These are phyloP conservation scores for Physaria fendleri DNA, from an alignment of 345 rosid genomes.

Conservation along the genomic window DNA sequence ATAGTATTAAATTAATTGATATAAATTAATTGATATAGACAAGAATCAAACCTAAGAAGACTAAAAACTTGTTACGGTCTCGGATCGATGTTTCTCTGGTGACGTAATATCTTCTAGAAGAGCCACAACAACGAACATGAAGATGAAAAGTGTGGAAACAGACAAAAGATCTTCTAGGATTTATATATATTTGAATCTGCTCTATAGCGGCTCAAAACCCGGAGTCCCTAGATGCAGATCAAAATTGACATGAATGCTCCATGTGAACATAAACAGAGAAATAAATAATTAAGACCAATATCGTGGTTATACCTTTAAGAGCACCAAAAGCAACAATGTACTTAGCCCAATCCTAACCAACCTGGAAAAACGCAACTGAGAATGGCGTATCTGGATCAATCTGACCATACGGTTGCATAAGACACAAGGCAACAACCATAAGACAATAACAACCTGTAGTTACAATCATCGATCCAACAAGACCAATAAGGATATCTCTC, in stretches of 20 bases:
- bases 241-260: too few relatives aligned
- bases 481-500: slow-evolving; percentile 75
- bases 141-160: slow-evolving; percentile 69
- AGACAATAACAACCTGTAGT: slow-evolving; percentile 50
- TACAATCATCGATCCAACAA: slow-evolving; percentile 67
- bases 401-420: slow-evolving; percentile 47
- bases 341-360: slow-evolving; percentile 79
- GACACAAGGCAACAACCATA: slow-evolving; percentile 46
- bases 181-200: too few relatives aligned
- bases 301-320: slow-evolving; percentile 48
- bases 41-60: slow-evolving; percentile 39
- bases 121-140: slow-evolving; percentile 70
- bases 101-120: slow-evolving; percentile 74
- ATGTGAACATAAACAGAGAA: neutral
- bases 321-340: slow-evolving; percentile 75
- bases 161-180: slow-evolving; percentile 60
- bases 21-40: too few relatives aligned
- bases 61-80: slow-evolving; percentile 40
- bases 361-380: slow-evolving; percentile 60
- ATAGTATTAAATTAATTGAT: too few relatives aligned
- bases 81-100: slow-evolving; percentile 39
- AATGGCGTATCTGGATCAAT: slow-evolving; percentile 62
- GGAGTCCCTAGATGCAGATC: too few relatives aligned
- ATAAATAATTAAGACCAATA: neutral
- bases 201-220: too few relatives aligned